Evolutionary conservation across 306 rosid genomes (phyloP).

Genomic region (Vigna trinervia): DNA sequence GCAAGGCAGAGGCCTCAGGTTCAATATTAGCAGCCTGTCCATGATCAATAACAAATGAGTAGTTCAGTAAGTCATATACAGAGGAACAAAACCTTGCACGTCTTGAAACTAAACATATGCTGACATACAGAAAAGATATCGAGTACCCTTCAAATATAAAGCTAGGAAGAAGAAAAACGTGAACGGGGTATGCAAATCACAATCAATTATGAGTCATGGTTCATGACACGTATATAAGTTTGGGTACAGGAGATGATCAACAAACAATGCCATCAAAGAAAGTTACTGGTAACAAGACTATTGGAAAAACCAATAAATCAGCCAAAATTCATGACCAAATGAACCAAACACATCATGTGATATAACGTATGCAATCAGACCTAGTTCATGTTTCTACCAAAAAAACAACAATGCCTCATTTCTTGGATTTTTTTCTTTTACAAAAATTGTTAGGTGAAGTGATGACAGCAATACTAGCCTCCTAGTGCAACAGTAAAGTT

Average conservation of each 20-base stretch:
- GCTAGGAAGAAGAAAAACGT: conserved; percentile 10
- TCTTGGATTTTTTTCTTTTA: neutral
- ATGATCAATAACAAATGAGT: conserved; percentile 41
- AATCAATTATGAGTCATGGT: conserved; percentile 12
- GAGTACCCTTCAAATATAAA: neutral
- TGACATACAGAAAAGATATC: neutral
- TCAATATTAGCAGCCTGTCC: conserved; percentile 91
- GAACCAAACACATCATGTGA: conserved; percentile 42
- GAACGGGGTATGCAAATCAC: neutral
- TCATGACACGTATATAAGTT: neutral
- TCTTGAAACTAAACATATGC: conserved; percentile 16
- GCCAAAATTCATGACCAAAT: conserved; percentile 40
- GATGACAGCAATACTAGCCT: neutral
- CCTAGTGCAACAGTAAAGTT: too few species aligned
- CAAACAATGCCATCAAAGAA: conserved; percentile 27
- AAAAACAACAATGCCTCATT: conserved; percentile 22
- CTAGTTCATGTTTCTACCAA: conserved; percentile 22
- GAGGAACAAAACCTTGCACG: conserved; percentile 18
- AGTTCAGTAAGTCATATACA: conserved; percentile 38
- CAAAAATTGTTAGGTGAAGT: neutral
- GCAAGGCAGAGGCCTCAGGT: conserved; percentile 80
- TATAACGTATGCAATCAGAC: conserved; percentile 31
- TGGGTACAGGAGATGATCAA: neutral
- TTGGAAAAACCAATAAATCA: conserved; percentile 23
- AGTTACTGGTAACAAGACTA: conserved; percentile 20